Conservation (phyloP, 2,329 filamentous ascomycete species). For the Zasmidium citrigriseum region DNA sequence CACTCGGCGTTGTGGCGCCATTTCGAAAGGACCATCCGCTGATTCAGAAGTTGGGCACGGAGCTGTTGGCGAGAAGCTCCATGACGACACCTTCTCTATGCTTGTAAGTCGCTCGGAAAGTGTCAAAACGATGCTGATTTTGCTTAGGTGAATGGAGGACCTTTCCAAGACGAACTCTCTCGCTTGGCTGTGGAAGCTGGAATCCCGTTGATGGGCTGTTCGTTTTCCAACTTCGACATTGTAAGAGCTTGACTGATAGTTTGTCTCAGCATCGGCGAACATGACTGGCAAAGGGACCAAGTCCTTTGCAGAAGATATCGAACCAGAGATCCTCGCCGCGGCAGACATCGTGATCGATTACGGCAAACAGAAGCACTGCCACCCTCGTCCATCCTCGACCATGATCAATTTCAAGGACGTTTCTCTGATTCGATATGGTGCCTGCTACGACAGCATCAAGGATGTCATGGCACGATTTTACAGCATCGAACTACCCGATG, state of each 20-base stretch:
- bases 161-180: constrained; percentile 8
- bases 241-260: neutral
- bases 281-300: constrained; percentile 11
- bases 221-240: neutral
- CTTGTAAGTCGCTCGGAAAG: neutral
- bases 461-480: constrained; percentile 7
- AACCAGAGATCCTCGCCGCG: constrained; percentile 5
- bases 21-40: constrained; percentile 5
- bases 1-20: constrained; percentile 6
- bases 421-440: constrained; percentile 1
- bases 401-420: constrained; percentile 7
- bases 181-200: constrained; percentile 2
- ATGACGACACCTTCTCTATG: constrained; percentile 5
- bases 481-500: constrained; percentile 6
- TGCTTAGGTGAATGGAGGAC: constrained; percentile 3
- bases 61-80: constrained; percentile 1
- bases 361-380: constrained; percentile 5
- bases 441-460: constrained; percentile 5
- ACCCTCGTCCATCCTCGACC: constrained; percentile 4
- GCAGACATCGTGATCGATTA: constrained; percentile 10
- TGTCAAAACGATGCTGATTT: neutral
- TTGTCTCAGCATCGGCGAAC: constrained; percentile 1
- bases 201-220: constrained; percentile 5
- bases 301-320: constrained; percentile 7
- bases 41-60: constrained; percentile 3